Base-by-base conservation (phyloP, 495 filamentous ascomycete genomes). In the Aspergillus homomorphus region DNA sequence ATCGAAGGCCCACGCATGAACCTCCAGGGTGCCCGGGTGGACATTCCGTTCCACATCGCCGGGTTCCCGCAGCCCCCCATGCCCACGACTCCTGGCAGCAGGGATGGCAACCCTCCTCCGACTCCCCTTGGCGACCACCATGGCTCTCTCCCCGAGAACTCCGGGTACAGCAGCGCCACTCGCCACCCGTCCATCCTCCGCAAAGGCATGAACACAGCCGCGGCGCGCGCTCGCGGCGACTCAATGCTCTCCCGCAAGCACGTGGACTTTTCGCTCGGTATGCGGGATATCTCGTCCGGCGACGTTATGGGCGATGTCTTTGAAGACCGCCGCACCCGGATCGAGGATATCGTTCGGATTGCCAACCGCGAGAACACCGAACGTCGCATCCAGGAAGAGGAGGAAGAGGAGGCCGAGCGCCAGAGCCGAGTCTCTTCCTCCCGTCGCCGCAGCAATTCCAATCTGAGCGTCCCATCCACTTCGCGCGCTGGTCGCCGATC, bases 1-100 rank as follows among this genome's bases (percentile, higher is more conserved):
- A 92, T 96, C 66, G 89, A 96, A 80, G 90, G 91, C 38, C 91
- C 91, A 43, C 84, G 84, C 62, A 84, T 87, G 73, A 86, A 88
- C 66, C 85, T 84, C 67, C 87, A 90, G 28, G 89, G 91, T 51
- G 74, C 79, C 55, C 81, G 78, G 43, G 74, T 81, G 54, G 80
- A 81, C 57, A 79, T 80, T 55, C 85, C 85, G 22, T 72, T 86
- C 66, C 86, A 88, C 56, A 66, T 87, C 59, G 70, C 76, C 56
- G 78, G 83, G 42, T 56, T 67, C 54, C 66, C 60, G 59, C 20
- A 51, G 52, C 18, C 73, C 64, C 48, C 59, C 62, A 49, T 51
- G 54, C 16, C 60, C 60, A 12, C 62, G 58, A 0, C 61, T 57
- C n/a, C 57, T 28, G 55, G 64, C 28, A 59, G 55, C 44, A 54